Percentiles rank a stretch among this genome's conserved stretches.
phyloP scores from a whole-genome alignment of 805 yeast genomes.

The Nakazawaea laoshanensis region DNA sequence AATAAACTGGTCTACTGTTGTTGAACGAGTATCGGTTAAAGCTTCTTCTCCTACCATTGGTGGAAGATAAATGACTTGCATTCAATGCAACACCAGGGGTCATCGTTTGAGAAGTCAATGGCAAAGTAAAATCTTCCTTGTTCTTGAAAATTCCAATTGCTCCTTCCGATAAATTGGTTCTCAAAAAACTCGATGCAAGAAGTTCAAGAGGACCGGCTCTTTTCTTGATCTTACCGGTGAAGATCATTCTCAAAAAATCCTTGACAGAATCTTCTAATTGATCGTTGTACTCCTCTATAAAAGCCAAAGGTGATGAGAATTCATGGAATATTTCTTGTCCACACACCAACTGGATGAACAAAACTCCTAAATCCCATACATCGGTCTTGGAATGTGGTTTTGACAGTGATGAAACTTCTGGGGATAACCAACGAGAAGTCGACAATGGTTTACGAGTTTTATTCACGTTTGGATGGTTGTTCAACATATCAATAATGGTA shows the following conservation, averaged over 20 bases:
- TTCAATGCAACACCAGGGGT: background rate
- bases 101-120: slow-evolving; percentile 1
- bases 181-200: slow-evolving; percentile 71
- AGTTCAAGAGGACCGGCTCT: slow-evolving; percentile 81
- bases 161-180: slow-evolving; percentile 46
- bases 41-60: slow-evolving; percentile 26
- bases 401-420: slow-evolving; percentile 45
- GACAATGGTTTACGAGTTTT: slow-evolving; percentile 15
- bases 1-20: slow-evolving; percentile 23
- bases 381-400: slow-evolving; percentile 76
- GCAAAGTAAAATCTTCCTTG: slow-evolving; percentile 1
- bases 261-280: slow-evolving; percentile 43
- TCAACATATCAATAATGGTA: slow-evolving; percentile 30
- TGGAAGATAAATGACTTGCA: slow-evolving; percentile 14
- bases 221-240: slow-evolving; percentile 56
- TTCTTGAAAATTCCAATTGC: slow-evolving; percentile 3
- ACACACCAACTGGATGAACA: slow-evolving; percentile 56
- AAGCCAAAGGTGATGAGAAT: slow-evolving; percentile 56
- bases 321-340: slow-evolving; percentile 50
- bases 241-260: slow-evolving; percentile 59
- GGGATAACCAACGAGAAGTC: slow-evolving; percentile 59
- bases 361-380: slow-evolving; percentile 86
- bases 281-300: slow-evolving; percentile 34
- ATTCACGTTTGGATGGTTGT: slow-evolving; percentile 19
- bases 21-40: slow-evolving; percentile 27